Base-by-base conservation (phyloP, 805 yeast species). In the Yamadazyma endophytica region DNA sequence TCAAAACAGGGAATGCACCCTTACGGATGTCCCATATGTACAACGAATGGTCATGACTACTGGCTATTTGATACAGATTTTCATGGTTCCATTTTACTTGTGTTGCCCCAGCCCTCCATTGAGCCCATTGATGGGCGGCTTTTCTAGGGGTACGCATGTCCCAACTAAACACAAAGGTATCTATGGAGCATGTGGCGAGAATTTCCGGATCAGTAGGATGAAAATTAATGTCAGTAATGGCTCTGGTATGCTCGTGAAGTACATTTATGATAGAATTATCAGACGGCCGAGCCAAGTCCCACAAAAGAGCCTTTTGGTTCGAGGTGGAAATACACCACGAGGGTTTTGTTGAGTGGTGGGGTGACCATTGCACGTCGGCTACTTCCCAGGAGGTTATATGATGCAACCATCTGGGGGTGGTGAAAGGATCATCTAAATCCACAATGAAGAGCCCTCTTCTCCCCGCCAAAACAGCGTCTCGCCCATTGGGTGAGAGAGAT, bases 311-410 rank as follows among this genome's bases (percentile, higher is more conserved):
- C 60, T 90, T 90, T 52, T 90, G 98, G 55, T 90, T 92, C 2
- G 95, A 82, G 0, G 97, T 87, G 0, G 96, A 85, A 1, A 90
- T 82, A 25, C 92, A 86, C 95, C 97, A 89, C 5, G 82, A 69
- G 1, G 95, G 90, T 43, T 84, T 85, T 2, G 79, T 70, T 5
- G 73, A 67, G 35, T 58, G 61, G 52, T 92, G 97, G 0, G 97
- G 96, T 2, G 94, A 85, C 97, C 98, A 92, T 56, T 92, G 97
- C 2, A 90, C 97, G 54, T 90, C 97, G 0, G 98, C 96, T 3
- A 92, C 98, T 55, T 92, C 97, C 97, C 97, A 92, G 0, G 95
- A 79, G 0, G 97, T 90, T 21, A 79, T 70, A 50, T 92, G 96
- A 33, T 80, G 94, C 11, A 92, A 71, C 89, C 94, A 87, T 36